These are phyloP conservation scores for Helenozyma rhizophorensis DNA, from an alignment of 805 yeast species.

Conservation along the genomic window DNA sequence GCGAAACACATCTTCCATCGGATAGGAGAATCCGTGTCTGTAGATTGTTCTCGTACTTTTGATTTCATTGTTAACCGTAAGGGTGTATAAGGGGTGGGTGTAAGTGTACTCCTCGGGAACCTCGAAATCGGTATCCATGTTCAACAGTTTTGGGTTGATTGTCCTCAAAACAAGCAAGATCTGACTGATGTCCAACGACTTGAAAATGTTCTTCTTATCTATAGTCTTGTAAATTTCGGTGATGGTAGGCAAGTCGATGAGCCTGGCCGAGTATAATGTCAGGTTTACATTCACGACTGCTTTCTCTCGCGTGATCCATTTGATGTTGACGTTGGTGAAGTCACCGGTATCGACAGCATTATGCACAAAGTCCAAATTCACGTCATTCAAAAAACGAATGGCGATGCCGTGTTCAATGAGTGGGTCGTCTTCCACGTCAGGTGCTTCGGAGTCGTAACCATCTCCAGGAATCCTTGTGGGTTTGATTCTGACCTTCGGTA, in stretches of 20 bases:
- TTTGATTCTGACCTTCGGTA: slow-evolving; percentile 49
- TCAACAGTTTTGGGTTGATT: slow-evolving; percentile 35
- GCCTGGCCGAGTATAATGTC: slow-evolving; percentile 70
- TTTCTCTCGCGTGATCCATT: slow-evolving; percentile 77
- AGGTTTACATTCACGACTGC: slow-evolving; percentile 74
- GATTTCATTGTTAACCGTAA: slow-evolving; percentile 32
- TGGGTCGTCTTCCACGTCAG: slow-evolving; percentile 94
- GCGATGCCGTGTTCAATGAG: slow-evolving; percentile 82
- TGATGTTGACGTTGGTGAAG: slow-evolving; percentile 63
- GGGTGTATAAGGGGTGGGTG: slow-evolving; percentile 37
- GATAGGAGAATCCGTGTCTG: slow-evolving; percentile 82
- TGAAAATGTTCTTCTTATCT: slow-evolving; percentile 83
- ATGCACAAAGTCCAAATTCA: slow-evolving; percentile 66
- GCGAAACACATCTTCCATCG: slow-evolving; percentile 65
- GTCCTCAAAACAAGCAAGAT: slow-evolving; percentile 70
- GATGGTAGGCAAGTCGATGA: slow-evolving; percentile 86
- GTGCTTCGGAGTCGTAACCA: slow-evolving; percentile 95
- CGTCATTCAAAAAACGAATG: slow-evolving; percentile 66
- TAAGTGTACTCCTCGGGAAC: slow-evolving; percentile 31
- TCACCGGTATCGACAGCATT: slow-evolving; percentile 77
- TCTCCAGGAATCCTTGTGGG: slow-evolving; percentile 80
- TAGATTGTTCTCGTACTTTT: slow-evolving; percentile 45
- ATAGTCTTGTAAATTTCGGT: slow-evolving; percentile 85
- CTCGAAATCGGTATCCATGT: slow-evolving; percentile 45
- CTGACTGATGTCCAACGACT: slow-evolving; percentile 81